A percentile compares a stretch with the other conserved stretches of the same genome.
Evolutionary conservation across 208 protist species (phyloP).

Genomic region (Porcisia hertigi): DNA sequence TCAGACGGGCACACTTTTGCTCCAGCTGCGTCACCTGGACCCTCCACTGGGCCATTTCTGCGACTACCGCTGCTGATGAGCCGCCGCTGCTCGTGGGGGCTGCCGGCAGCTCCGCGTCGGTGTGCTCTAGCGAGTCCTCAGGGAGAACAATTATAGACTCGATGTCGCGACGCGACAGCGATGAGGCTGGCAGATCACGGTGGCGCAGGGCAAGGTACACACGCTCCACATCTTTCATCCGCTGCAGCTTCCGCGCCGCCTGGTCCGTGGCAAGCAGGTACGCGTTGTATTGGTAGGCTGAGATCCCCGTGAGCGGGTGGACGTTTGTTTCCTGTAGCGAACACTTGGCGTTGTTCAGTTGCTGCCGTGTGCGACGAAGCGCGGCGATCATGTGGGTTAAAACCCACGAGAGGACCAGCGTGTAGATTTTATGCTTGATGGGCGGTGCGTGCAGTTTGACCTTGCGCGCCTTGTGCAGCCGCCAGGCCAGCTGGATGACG

Average conservation of each 20-base stretch:
- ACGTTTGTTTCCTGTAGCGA: slow-evolving; percentile 39
- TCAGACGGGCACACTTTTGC: slow-evolving; percentile 35
- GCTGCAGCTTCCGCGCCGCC: slow-evolving; percentile 55
- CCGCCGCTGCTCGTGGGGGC: background rate
- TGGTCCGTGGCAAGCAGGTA: slow-evolving; percentile 39
- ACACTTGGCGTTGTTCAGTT: slow-evolving; percentile 33
- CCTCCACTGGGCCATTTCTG: slow-evolving; percentile 29
- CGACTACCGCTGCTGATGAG: background rate
- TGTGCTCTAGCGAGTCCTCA: slow-evolving; percentile 25
- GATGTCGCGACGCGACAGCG: slow-evolving; percentile 57
- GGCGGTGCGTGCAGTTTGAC: slow-evolving; percentile 16
- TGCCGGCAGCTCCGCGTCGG: slow-evolving; percentile 2
- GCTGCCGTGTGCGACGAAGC: slow-evolving; percentile 47
- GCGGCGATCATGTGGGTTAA: slow-evolving; percentile 46
- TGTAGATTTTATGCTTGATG: slow-evolving; percentile 32
- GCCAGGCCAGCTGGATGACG: slow-evolving; percentile 60
- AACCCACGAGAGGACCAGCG: slow-evolving; percentile 35
- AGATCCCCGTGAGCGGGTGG: slow-evolving; percentile 51
- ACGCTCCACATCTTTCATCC: slow-evolving; percentile 58
- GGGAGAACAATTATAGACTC: slow-evolving; percentile 45
- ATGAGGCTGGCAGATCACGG: slow-evolving; percentile 44
- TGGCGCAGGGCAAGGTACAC: slow-evolving; percentile 51
- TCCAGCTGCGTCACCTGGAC: slow-evolving; percentile 39
- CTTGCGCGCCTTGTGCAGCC: slow-evolving; percentile 40
- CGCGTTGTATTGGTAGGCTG: slow-evolving; percentile 41